Percentiles rank a stretch among this genome's conserved stretches.
Evolutionary conservation across 176 grass and related monocot species (phyloP).

Genomic region (Oryza glumipatula): DNA sequence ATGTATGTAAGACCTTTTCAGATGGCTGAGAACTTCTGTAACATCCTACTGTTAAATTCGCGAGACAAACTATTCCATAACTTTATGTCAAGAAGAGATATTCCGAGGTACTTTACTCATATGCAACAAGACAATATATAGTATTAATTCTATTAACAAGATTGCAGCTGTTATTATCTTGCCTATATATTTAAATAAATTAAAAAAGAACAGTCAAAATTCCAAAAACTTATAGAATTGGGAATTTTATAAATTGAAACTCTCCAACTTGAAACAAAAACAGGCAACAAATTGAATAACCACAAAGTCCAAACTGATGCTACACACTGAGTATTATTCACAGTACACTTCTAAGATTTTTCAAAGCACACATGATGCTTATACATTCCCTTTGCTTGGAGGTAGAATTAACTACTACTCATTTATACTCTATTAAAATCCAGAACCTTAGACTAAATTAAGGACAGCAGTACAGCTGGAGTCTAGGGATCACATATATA

Average conservation of each 20-base stretch:
- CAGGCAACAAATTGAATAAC: not conserved
- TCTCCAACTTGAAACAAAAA: not conserved
- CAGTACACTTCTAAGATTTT: not conserved
- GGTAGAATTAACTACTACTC: not conserved
- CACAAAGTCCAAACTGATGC: not conserved
- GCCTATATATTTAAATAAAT: not conserved
- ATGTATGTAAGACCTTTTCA: not conserved
- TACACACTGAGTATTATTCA: not conserved
- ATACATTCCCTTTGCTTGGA: not conserved
- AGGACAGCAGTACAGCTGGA: not conserved
- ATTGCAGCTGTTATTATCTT: not conserved
- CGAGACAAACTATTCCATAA: not conserved
- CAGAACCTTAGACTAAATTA: not conserved
- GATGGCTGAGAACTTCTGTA: not conserved
- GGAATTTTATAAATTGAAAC: not conserved
- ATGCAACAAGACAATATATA: not conserved
- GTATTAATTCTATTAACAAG: not conserved
- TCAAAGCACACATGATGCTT: not conserved
- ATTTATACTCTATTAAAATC: constrained; percentile 17
- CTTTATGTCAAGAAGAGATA: constrained; percentile 16
- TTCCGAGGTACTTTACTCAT: not conserved
- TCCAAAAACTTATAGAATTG: not conserved
- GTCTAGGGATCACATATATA: constrained; percentile 33
- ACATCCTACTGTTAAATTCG: not conserved
- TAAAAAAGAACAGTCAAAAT: not conserved